Evolutionary conservation across 495 filamentous ascomycete species (phyloP).

Genomic region (Aspergillus nidulans): DNA sequence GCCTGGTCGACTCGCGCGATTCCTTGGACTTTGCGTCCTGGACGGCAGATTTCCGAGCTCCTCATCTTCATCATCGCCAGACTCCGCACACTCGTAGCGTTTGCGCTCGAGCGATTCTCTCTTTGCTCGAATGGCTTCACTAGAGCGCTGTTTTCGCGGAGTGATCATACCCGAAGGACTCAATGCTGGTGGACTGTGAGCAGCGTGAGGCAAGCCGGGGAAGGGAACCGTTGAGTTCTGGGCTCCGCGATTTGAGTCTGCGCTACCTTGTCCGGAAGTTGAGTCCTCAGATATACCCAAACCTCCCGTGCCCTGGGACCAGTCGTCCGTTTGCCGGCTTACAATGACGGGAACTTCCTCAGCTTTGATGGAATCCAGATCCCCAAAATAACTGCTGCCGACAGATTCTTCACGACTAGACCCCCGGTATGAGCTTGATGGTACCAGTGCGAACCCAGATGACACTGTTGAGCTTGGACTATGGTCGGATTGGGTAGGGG

Average conservation of each 20-base stretch:
- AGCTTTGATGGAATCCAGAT: slow-evolving; percentile 72
- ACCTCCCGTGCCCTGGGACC: slow-evolving; percentile 58
- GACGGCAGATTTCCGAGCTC: slow-evolving; percentile 64
- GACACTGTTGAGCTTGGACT: slow-evolving; percentile 80
- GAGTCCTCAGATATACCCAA: slow-evolving; percentile 64
- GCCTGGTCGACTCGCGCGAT: slow-evolving; percentile 47
- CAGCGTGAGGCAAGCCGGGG: slow-evolving; percentile 55
- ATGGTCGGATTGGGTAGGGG: slow-evolving; percentile 59
- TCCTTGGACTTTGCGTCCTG: slow-evolving; percentile 54
- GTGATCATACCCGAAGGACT: slow-evolving; percentile 42
- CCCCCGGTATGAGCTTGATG: slow-evolving; percentile 68
- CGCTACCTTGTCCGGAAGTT: slow-evolving; percentile 16
- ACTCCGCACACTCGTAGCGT: slow-evolving; percentile 73
- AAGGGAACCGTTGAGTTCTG: slow-evolving; percentile 28
- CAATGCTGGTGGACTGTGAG: slow-evolving; percentile 64
- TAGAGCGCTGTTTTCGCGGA: slow-evolving; percentile 65
- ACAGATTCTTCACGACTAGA: slow-evolving; percentile 83
- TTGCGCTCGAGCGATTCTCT: slow-evolving; percentile 71
- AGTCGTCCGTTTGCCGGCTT: slow-evolving; percentile 67
- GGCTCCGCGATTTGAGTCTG: slow-evolving; percentile 28
- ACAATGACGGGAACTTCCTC: slow-evolving; percentile 76
- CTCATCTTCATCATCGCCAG: slow-evolving; percentile 89
- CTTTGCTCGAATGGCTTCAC: slow-evolving; percentile 72
- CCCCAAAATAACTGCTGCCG: slow-evolving; percentile 78
- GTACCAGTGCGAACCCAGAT: slow-evolving; percentile 65